Percentiles rank a stretch among this genome's conserved stretches.
Evolutionary conservation across 2,329 filamentous ascomycete species (phyloP).

Genomic region (Cladosporium sp.): DNA sequence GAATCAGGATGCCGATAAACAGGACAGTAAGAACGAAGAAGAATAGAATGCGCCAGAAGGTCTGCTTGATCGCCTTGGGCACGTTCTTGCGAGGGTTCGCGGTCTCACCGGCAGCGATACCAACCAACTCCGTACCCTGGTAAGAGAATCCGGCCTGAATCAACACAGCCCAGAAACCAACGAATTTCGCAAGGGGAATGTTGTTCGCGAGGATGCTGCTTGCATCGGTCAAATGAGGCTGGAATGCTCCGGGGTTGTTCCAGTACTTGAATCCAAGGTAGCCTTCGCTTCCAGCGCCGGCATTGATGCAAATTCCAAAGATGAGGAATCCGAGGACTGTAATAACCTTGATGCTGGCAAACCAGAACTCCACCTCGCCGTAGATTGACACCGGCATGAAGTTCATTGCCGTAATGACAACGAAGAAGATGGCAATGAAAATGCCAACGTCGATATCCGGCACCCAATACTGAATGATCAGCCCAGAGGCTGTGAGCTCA

Average conservation of each 20-base stretch:
- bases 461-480: conserved; percentile 38
- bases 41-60: conserved; percentile 33
- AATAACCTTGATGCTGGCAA: conserved; percentile 48
- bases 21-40: conserved; percentile 35
- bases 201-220: conserved; percentile 23
- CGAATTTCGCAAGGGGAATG: conserved; percentile 30
- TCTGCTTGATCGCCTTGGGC: conserved; percentile 33
- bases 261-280: conserved; percentile 58
- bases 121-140: conserved; percentile 51
- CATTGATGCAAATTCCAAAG: conserved; percentile 38
- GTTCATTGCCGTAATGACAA: conserved; percentile 42
- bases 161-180: conserved; percentile 53
- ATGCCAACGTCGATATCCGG: conserved; percentile 38
- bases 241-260: conserved; percentile 35
- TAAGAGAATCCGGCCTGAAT: conserved; percentile 55
- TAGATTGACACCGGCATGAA: conserved; percentile 48
- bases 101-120: conserved; percentile 49
- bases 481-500: conserved; percentile 34
- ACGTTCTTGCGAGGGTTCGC: conserved; percentile 47
- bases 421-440: conserved; percentile 32
- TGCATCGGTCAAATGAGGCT: conserved; percentile 20
- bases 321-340: conserved; percentile 45
- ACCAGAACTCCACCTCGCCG: conserved; percentile 53
- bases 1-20: conserved; percentile 33
- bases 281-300: conserved; percentile 44